Conservation (phyloP, 768 basidiomycete species). For the Russula earlei region DNA sequence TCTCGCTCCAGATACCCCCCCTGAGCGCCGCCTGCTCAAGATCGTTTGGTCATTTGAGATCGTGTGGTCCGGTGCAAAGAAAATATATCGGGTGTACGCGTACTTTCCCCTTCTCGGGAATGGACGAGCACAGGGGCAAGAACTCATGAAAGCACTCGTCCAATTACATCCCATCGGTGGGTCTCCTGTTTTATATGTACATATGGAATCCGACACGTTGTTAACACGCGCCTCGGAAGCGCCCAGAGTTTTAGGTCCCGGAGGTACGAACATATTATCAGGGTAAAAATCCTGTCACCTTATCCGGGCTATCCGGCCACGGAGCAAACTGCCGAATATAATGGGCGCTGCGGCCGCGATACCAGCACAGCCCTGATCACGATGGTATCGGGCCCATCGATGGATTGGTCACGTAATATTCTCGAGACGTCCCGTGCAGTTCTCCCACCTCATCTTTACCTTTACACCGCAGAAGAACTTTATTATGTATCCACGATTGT, state of each 20-base stretch:
- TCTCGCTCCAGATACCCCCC: slow-evolving; percentile 8
- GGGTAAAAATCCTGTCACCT: slow-evolving; percentile 13
- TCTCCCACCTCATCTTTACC: slow-evolving; percentile 8
- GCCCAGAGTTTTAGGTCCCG: slow-evolving; percentile 14
- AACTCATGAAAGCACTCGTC: slow-evolving; percentile 17
- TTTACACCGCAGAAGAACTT: not conserved
- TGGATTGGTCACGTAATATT: slow-evolving; percentile 16
- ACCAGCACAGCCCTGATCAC: slow-evolving; percentile 13
- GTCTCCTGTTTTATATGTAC: slow-evolving; percentile 4
- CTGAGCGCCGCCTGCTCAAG: slow-evolving; percentile 13
- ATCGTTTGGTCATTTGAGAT: slow-evolving; percentile 17
- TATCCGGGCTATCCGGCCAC: slow-evolving; percentile 13
- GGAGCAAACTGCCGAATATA: slow-evolving; percentile 13
- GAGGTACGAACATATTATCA: slow-evolving; percentile 18
- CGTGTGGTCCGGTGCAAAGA: slow-evolving; percentile 16
- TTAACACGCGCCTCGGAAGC: slow-evolving; percentile 17
- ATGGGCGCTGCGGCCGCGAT: slow-evolving; percentile 19
- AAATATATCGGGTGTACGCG: slow-evolving; percentile 16
- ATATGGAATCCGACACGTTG: slow-evolving; percentile 9
- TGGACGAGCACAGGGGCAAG: slow-evolving; percentile 16
- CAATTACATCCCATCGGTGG: slow-evolving; percentile 18
- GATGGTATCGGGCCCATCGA: slow-evolving; percentile 16
- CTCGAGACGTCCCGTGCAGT: slow-evolving; percentile 4
- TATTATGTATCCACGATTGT: slow-evolving; percentile 14
- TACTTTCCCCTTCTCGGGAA: slow-evolving; percentile 18